Conservation (phyloP, 2,329 filamentous ascomycete species). For the Chrysoporthe cubensis region DNA sequence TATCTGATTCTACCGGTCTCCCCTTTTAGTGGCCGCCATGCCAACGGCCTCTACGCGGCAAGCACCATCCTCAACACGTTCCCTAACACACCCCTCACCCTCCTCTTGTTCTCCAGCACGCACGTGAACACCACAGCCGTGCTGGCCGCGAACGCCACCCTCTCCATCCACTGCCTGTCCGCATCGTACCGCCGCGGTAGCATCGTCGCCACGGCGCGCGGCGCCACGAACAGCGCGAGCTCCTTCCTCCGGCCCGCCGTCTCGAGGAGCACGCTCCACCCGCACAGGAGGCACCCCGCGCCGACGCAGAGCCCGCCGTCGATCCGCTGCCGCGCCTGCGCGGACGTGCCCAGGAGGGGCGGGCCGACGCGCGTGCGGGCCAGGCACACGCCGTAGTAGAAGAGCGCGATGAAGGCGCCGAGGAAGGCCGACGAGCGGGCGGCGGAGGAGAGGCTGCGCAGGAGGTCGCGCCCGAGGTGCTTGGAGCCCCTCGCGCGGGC, state of each 20-base stretch:
- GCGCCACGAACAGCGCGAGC: conserved; percentile 79
- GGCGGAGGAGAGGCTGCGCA: conserved; percentile 60
- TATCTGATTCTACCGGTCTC: not conserved
- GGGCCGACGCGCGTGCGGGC: conserved; percentile 76
- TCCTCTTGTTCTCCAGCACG: conserved; percentile 62
- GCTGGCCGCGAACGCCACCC: conserved; percentile 66
- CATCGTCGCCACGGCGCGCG: conserved; percentile 74
- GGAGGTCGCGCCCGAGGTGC: conserved; percentile 42
- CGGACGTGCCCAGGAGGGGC: conserved; percentile 60
- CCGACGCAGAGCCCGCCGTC: conserved; percentile 71
- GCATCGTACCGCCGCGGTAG: conserved; percentile 70
- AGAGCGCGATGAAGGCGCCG: conserved; percentile 74
- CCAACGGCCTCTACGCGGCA: conserved; percentile 32
- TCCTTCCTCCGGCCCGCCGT: conserved; percentile 68
- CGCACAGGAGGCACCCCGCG: conserved; percentile 74
- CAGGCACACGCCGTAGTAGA: conserved; percentile 86
- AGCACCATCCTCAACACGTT: conserved; percentile 59
- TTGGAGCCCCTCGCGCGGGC: conserved; percentile 55
- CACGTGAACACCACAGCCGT: conserved; percentile 72
- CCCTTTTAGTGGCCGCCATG: not conserved
- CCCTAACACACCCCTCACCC: conserved; percentile 72
- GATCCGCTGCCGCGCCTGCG: conserved; percentile 52
- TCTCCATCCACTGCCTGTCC: conserved; percentile 70
- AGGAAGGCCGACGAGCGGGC: conserved; percentile 77
- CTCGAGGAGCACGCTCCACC: conserved; percentile 81